These are phyloP conservation scores for Elsinoe ampelina DNA, from an alignment of 2,329 filamentous ascomycete genomes.

Conservation along the genomic window DNA sequence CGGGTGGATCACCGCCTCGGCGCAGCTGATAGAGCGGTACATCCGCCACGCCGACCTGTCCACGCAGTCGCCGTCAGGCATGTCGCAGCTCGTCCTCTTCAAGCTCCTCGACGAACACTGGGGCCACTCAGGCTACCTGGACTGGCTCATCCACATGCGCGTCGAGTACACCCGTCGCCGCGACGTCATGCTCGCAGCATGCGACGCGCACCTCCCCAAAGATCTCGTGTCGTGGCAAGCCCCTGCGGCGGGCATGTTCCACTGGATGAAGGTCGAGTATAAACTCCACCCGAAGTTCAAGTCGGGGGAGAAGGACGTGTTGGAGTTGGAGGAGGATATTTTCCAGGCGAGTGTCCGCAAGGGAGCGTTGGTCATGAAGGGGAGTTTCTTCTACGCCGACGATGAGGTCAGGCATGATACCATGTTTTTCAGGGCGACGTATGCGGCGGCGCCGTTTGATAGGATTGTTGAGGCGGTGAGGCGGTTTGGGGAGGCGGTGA, in stretches of 20 bases:
- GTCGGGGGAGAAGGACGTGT: slow-evolving; percentile 38
- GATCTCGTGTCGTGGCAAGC: slow-evolving; percentile 71
- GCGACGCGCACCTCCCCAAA: slow-evolving; percentile 64
- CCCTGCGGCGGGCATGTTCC: slow-evolving; percentile 88
- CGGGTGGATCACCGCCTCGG: slow-evolving; percentile 83
- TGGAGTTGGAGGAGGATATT: slow-evolving; percentile 72
- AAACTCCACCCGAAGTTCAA: slow-evolving; percentile 53
- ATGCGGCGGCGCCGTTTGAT: slow-evolving; percentile 59
- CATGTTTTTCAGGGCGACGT: slow-evolving; percentile 85
- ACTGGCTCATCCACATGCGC: slow-evolving; percentile 79
- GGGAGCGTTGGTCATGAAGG: slow-evolving; percentile 71
- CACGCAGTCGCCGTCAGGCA: slow-evolving; percentile 75
- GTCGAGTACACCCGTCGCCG: slow-evolving; percentile 71
- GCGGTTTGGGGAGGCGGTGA: slow-evolving; percentile 66
- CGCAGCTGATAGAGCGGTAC: slow-evolving; percentile 76
- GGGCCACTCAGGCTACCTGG: slow-evolving; percentile 83
- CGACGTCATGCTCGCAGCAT: slow-evolving; percentile 68
- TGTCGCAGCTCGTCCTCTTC: slow-evolving; percentile 74
- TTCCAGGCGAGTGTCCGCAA: slow-evolving; percentile 67
- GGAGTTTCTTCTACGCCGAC: slow-evolving; percentile 86
- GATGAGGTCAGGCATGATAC: slow-evolving; percentile 48
- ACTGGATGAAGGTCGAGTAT: slow-evolving; percentile 65
- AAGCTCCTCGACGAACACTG: slow-evolving; percentile 89
- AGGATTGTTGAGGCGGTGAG: slow-evolving; percentile 43
- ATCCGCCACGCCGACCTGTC: slow-evolving; percentile 72